These are phyloP conservation scores for Pleurotus cornucopiae DNA, from an alignment of 768 basidiomycete species.

Conservation along the genomic window DNA sequence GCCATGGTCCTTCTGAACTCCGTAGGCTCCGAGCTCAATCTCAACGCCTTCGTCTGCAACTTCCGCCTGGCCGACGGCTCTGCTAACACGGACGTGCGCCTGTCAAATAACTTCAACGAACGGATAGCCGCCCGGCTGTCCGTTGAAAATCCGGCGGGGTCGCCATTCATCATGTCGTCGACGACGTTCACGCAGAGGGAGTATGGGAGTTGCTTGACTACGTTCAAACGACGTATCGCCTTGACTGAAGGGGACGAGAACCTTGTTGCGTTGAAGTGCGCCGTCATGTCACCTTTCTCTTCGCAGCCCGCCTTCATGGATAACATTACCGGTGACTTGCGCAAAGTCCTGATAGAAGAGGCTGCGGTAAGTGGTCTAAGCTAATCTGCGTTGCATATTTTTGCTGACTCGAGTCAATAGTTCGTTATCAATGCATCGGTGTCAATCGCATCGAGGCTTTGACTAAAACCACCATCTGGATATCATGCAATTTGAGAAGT, in stretches of 20 bases:
- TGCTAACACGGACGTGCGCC: constrained; percentile 31
- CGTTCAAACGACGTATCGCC: constrained; percentile 33
- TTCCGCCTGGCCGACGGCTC: constrained; percentile 27
- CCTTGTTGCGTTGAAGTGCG: constrained; percentile 30
- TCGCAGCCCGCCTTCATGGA: constrained; percentile 21
- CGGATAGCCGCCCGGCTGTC: constrained; percentile 35
- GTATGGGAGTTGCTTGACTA: constrained; percentile 28
- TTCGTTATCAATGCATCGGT: too few species aligned
- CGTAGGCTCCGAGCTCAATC: constrained; percentile 38
- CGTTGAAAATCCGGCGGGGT: constrained; percentile 16
- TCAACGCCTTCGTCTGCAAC: constrained; percentile 42
- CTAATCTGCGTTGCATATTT: too few species aligned
- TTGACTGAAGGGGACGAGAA: constrained; percentile 21
- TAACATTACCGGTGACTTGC: constrained; percentile 28
- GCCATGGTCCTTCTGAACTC: constrained; percentile 20
- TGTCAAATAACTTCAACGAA: constrained; percentile 37
- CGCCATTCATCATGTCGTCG: constrained; percentile 20
- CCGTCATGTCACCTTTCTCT: constrained; percentile 39
- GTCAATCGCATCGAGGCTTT: too few species aligned
- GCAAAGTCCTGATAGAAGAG: constrained; percentile 27
- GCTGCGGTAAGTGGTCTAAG: constrained; percentile 20
- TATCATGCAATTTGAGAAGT: too few species aligned
- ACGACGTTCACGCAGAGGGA: constrained; percentile 25
- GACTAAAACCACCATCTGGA: too few species aligned
- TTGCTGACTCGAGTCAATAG: too few species aligned